Base-by-base conservation (phyloP, 805 yeast genomes). In the Metschnikowia picachoensis region DNA sequence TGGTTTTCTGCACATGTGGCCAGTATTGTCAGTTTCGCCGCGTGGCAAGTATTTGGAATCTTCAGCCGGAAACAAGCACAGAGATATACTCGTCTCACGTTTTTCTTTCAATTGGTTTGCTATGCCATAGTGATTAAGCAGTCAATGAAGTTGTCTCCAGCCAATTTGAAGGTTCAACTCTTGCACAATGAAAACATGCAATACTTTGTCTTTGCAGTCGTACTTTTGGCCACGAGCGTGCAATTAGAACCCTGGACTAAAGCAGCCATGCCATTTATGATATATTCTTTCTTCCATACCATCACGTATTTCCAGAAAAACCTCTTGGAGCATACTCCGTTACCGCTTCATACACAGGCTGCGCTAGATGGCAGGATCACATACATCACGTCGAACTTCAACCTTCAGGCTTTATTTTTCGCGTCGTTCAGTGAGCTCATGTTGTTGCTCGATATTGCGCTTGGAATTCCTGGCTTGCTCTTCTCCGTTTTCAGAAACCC, bases 1-100 rank as follows among this genome's bases (percentile, higher is more conserved):
- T 84, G 91, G 91, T 84, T 77, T 53, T 43, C 81, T 27, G 84
- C 86, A 14, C 87, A 84, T 62, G 69, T 77, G 12, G 59, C 72
- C 30, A 77, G 82, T 2, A 52, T 79, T 2, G 53, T 62, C 44
- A 76, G 66, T 61, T 74, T 76, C 56, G 47, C 64, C 3, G 51
- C 64, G 15, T 70, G 68, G 56, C 61, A 68, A 37, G 43, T 76
- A 32, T 67, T 59, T 31, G 72, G 82, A 8, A 68, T 79, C 44
- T 69, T 77, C 55, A 55, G 62, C 20, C 59, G 65, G 14, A 60
- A 66, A 8, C 55, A 60, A 40, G 52, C 51, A 13, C 47, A 58
- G 41, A 56, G 50, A 34, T 66, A 56, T 49, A 70, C 68, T 47
- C 52, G 60, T 33, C 54, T 56, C 35, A 50, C 81, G 0, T 66